Conservation (phyloP, 352 stramenopile genomes). For the Plasmopara halstedii region DNA sequence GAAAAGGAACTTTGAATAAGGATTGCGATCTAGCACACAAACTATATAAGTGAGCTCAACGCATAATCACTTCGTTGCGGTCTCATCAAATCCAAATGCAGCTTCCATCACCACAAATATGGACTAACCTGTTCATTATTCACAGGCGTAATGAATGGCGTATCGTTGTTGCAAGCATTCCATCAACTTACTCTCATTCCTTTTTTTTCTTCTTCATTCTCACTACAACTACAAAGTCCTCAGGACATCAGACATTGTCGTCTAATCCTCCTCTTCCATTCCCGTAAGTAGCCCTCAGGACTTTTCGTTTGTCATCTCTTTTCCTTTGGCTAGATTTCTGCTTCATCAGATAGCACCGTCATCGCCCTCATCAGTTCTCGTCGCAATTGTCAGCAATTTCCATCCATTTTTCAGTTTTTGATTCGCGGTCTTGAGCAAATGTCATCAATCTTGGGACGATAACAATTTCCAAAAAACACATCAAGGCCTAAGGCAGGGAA, state of each 20-base stretch:
- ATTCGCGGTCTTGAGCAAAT: slow-evolving; percentile 10
- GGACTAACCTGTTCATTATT: slow-evolving; percentile 22
- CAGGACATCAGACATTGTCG: slow-evolving; percentile 19
- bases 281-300: slow-evolving; percentile 20
- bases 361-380: slow-evolving; percentile 18
- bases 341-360: slow-evolving; percentile 16
- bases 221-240: slow-evolving; percentile 44
- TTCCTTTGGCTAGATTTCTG: slow-evolving; percentile 19
- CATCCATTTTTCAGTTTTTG: slow-evolving; percentile 16
- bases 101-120: slow-evolving; percentile 14
- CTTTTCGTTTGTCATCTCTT: slow-evolving; percentile 27
- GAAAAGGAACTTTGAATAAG: slow-evolving; percentile 18
- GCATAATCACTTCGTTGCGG: slow-evolving; percentile 16
- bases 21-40: slow-evolving; percentile 15
- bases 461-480: slow-evolving; percentile 11
- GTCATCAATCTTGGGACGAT: slow-evolving; percentile 13
- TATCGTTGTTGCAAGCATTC: slow-evolving; percentile 21
- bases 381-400: slow-evolving; percentile 27
- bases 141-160: slow-evolving; percentile 19
- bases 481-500: slow-evolving; percentile 8
- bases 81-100: slow-evolving; percentile 20
- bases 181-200: slow-evolving; percentile 23
- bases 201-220: slow-evolving; percentile 20
- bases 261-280: slow-evolving; percentile 28
- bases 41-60: slow-evolving; percentile 7